phyloP scores from a whole-genome alignment of 106 monocot species.

The Iris macrosiphon region DNA sequence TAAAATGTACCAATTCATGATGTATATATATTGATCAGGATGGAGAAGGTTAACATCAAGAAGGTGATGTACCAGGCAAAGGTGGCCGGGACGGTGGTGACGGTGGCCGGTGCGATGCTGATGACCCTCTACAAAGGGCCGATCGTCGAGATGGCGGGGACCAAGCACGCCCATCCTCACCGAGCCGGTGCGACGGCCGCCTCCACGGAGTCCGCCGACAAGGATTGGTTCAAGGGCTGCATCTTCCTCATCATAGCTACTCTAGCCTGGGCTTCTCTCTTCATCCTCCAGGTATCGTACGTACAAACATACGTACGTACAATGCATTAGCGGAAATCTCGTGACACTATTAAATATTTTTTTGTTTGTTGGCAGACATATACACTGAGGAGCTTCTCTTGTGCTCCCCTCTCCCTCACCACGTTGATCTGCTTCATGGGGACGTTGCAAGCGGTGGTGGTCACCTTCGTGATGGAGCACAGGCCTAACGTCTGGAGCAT shows the following conservation, averaged over 20 bases:
- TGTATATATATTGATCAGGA: slow-evolving; percentile 6
- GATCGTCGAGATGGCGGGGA: slow-evolving; percentile 27
- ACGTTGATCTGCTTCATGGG: slow-evolving; percentile 64
- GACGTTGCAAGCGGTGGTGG: slow-evolving; percentile 57
- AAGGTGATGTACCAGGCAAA: slow-evolving; percentile 38
- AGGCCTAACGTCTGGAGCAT: slow-evolving; percentile 36
- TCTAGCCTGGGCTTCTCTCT: slow-evolving; percentile 29
- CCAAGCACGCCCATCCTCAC: neutral
- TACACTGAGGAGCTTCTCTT: slow-evolving; percentile 55
- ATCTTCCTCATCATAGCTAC: slow-evolving; percentile 33
- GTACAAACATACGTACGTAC: neutral
- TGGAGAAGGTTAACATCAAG: slow-evolving; percentile 45
- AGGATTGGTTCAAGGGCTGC: slow-evolving; percentile 29
- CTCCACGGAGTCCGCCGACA: neutral
- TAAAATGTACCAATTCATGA: neutral
- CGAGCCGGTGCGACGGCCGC: neutral
- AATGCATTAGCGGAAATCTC: neutral
- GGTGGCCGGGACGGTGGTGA: slow-evolving; percentile 32
- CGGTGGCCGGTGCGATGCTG: slow-evolving; percentile 44
- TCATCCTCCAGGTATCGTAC: slow-evolving; percentile 55
- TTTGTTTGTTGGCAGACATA: slow-evolving; percentile 21
- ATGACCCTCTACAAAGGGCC: slow-evolving; percentile 51
- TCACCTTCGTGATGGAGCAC: slow-evolving; percentile 56
- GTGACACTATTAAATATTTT: neutral
- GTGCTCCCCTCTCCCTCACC: slow-evolving; percentile 59